Base-by-base conservation (phyloP, 2,329 filamentous ascomycete species). In the Trichophyton schoenleinii region DNA sequence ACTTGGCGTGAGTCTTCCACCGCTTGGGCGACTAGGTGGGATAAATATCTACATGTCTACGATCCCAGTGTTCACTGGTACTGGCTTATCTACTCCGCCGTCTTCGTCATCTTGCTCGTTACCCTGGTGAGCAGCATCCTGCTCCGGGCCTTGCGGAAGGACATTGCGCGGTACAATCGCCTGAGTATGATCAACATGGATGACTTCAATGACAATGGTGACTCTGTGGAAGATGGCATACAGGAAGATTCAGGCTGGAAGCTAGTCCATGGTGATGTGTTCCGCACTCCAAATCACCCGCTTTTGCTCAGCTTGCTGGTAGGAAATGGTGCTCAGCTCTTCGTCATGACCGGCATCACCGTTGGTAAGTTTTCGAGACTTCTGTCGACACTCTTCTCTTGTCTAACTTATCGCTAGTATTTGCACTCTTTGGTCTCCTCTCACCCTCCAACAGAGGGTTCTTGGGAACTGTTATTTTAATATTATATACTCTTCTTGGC, bases 61-160 rank as follows among this genome's bases (percentile, higher is more conserved):
- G 91, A 97, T 73, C 91, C 94, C 59, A 95, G 94, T 79, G 97
- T 99, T 68, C 94, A 99, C 74, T 99, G 94, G 94, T 96, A 97
- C 78, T 96, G 91, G 63, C 84, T 99, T 58, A 88, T 97, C 76
- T 96, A 96, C 75, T 96, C 91, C 41, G 89, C 94, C 58, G 86
- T 97, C 52, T 95, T 99, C 64, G 91, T 99, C 58, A 82, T 96
- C 57, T 94, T 97, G 75, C 80, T 97, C 46, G 86, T 92, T 41
- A 83, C 91, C 53, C 96, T 94, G 68, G 94, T 99, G 65, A 87
- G 87, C 74, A 95, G 91, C n/a, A 89, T 97, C 55, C 80, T 99
- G 15, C 80, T 95, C 61, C 84, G 92, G 60, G 91, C 92, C 1
- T 78, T 99, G 63, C 88, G 86, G 74, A 96, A 95, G 79, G 94